phyloP scores from a whole-genome alignment of 441 rosid genomes.

The California macrophylla region DNA sequence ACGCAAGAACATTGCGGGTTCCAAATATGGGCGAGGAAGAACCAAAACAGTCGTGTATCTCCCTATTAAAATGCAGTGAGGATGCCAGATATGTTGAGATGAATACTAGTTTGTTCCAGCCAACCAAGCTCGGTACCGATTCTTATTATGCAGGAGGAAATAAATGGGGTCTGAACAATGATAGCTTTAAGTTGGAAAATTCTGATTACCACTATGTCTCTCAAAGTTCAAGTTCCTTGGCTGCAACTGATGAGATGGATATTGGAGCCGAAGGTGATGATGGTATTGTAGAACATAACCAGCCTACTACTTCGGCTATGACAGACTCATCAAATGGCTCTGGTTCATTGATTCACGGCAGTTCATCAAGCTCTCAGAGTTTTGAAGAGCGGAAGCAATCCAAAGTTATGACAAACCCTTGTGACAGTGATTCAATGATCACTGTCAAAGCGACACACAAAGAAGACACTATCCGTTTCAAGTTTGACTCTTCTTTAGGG shows the following conservation, averaged over 20 bases:
- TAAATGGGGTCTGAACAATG: constrained; percentile 22
- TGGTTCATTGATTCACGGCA: not conserved
- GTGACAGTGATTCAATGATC: not conserved
- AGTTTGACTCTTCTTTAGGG: not conserved
- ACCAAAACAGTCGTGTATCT: constrained; percentile 18
- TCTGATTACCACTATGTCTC: constrained; percentile 25
- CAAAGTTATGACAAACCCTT: not conserved
- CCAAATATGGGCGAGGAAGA: constrained; percentile 13
- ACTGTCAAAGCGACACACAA: not conserved
- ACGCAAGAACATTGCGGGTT: constrained; percentile 17
- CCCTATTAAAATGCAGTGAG: too few relatives aligned
- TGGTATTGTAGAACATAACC: not conserved
- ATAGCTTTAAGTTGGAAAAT: constrained; percentile 28
- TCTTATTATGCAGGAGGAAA: constrained; percentile 18
- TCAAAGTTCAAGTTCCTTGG: constrained; percentile 31
- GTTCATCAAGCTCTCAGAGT: not conserved
- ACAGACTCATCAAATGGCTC: not conserved
- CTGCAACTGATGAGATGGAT: constrained; percentile 32
- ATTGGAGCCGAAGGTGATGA: constrained; percentile 15
- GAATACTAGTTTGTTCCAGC: constrained; percentile 24
- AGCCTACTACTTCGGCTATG: not conserved
- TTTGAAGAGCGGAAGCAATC: not conserved
- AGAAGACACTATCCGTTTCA: not conserved
- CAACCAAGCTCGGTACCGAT: constrained; percentile 22
- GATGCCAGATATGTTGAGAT: constrained; percentile 26